These are phyloP conservation scores for Ciborinia camelliae DNA, from an alignment of 2,329 filamentous ascomycete species.

Conservation along the genomic window DNA sequence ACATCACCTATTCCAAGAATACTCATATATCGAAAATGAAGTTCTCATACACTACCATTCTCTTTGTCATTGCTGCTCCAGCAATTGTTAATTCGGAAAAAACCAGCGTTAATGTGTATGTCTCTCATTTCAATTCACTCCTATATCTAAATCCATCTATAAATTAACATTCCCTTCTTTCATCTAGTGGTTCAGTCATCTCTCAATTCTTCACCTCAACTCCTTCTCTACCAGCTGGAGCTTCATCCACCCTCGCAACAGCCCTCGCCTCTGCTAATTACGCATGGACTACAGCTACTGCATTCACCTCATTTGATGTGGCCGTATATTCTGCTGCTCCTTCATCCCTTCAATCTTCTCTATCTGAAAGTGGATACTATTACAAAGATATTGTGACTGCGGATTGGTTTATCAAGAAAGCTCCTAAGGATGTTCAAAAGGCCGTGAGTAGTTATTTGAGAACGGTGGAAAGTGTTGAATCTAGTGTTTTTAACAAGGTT, in stretches of 20 bases:
- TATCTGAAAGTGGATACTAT: constrained; percentile 21
- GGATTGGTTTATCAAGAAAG: constrained; percentile 30
- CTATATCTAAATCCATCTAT: not conserved
- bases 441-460: constrained; percentile 23
- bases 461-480: constrained; percentile 4
- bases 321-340: constrained; percentile 30
- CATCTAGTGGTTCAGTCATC: constrained; percentile 26
- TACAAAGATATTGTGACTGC: constrained; percentile 22
- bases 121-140: not conserved
- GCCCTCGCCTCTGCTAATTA: not conserved
- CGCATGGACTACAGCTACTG: not conserved
- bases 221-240: constrained; percentile 23
- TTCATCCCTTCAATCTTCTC: constrained; percentile 17
- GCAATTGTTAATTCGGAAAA: not conserved
- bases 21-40: constrained; percentile 7
- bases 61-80: constrained; percentile 1
- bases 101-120: constrained; percentile 27
- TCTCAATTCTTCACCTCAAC: constrained; percentile 26
- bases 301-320: not conserved
- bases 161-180: not conserved
- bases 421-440: constrained; percentile 23
- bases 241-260: constrained; percentile 29
- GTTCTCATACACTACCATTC: constrained; percentile 8
- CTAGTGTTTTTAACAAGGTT: constrained; percentile 25
- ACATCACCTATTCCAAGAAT: not conserved